phyloP scores from a whole-genome alignment of 371 early-diverging fungal genomes.

The Mucor lusitanicus region DNA sequence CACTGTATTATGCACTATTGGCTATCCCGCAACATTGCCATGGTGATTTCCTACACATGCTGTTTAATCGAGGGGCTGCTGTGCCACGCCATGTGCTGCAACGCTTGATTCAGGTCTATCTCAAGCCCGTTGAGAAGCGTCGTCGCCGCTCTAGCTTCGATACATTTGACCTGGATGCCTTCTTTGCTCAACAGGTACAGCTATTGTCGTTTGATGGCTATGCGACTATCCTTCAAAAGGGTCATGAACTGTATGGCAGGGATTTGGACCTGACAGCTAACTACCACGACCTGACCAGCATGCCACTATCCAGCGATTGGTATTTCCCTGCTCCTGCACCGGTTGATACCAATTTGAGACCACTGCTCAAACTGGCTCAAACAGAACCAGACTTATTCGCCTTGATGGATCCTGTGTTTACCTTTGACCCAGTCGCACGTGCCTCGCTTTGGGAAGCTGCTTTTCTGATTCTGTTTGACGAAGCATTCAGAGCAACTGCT shows the following conservation, averaged over 20 bases:
- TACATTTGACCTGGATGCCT: background rate
- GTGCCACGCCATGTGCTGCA: conserved; percentile 29
- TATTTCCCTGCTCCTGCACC: conserved; percentile 13
- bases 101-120: conserved; percentile 18
- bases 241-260: background rate
- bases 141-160: conserved; percentile 9
- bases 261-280: background rate
- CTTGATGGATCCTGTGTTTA: conserved; percentile 19
- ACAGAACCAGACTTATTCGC: background rate
- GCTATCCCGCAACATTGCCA: conserved; percentile 23
- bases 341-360: conserved; percentile 1
- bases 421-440: conserved; percentile 30
- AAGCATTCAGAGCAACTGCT: conserved; percentile 18
- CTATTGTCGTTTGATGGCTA: conserved; percentile 30
- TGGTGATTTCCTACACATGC: conserved; percentile 12
- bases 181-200: conserved; percentile 18
- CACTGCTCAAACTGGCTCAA: conserved; percentile 14
- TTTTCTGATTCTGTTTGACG: conserved; percentile 21
- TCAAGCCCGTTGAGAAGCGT: conserved; percentile 7
- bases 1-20: conserved; percentile 32
- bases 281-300: background rate
- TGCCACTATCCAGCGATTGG: background rate
- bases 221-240: conserved; percentile 19
- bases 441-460: conserved; percentile 26
- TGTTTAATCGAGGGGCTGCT: conserved; percentile 25